phyloP scores from a whole-genome alignment of 495 filamentous ascomycete species.

The Penicillium soppii region DNA sequence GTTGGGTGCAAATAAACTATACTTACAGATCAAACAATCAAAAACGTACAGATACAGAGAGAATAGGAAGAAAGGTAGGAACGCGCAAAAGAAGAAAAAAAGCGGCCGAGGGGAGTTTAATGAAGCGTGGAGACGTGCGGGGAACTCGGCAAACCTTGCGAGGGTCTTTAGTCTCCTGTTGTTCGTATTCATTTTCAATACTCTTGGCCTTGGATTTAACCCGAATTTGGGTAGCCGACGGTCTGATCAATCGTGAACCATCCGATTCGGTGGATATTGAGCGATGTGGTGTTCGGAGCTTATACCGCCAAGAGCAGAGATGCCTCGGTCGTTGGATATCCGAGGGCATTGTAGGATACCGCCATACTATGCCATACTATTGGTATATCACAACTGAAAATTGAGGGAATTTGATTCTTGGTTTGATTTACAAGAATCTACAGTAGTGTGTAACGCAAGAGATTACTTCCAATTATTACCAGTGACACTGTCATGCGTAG shows the following conservation, averaged over 20 bases:
- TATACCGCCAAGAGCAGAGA: conserved; percentile 2
- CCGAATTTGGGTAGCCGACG: neutral
- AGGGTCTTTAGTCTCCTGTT: too few relatives aligned
- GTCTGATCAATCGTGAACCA: too few relatives aligned
- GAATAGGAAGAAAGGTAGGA: neutral
- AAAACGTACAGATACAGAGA: too few relatives aligned
- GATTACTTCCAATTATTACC: neutral
- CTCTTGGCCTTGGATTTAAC: neutral
- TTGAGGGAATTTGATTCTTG: too few relatives aligned
- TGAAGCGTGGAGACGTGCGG: conserved; percentile 8
- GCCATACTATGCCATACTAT: neutral
- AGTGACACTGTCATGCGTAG: too few relatives aligned
- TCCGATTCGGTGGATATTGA: neutral
- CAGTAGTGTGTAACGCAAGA: too few relatives aligned
- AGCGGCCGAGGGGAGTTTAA: neutral
- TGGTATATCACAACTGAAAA: too few relatives aligned
- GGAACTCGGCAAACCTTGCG: conserved; percentile 12
- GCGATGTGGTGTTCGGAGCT: neutral
- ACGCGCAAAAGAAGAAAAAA: neutral
- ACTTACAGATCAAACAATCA: neutral
- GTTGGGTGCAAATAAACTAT: neutral
- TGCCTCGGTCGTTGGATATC: conserved; percentile 5
- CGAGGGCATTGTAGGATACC: neutral
- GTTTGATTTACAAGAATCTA: too few relatives aligned
- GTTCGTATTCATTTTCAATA: too few relatives aligned